phyloP scores from a whole-genome alignment of 768 basidiomycete genomes.

The Amanita inopinata region DNA sequence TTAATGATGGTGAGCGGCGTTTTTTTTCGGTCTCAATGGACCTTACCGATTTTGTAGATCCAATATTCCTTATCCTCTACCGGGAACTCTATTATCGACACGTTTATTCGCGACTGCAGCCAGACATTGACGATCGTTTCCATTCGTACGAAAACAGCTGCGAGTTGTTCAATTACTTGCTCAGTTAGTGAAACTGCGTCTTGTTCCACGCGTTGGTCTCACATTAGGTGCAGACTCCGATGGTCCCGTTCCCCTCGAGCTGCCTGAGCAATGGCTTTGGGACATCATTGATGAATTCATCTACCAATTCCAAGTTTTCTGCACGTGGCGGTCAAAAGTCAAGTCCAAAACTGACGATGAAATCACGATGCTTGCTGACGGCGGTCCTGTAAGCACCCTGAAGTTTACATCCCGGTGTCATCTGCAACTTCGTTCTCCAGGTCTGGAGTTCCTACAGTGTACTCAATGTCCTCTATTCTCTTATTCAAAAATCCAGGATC shows the following conservation, averaged over 20 bases:
- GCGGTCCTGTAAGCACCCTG: constrained; percentile 41
- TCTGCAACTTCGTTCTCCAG: constrained; percentile 27
- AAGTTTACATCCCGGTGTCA: not conserved
- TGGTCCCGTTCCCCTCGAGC: constrained; percentile 83
- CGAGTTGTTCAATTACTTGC: constrained; percentile 94
- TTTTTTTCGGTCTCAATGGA: not conserved
- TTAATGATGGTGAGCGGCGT: constrained; percentile 68
- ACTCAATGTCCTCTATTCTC: constrained; percentile 94
- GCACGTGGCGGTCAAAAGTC: constrained; percentile 80
- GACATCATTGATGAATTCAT: constrained; percentile 97
- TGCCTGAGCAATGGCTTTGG: constrained; percentile 98
- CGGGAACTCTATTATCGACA: constrained; percentile 94
- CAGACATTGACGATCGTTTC: constrained; percentile 95
- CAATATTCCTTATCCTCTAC: constrained; percentile 93
- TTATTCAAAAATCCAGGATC: constrained; percentile 95
- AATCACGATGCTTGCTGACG: constrained; percentile 69
- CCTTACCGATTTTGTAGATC: constrained; percentile 47
- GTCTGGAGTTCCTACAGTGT: constrained; percentile 99
- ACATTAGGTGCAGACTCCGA: constrained; percentile 64
- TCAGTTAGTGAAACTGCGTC: constrained; percentile 48
- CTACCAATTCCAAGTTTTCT: constrained; percentile 97
- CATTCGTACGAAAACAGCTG: constrained; percentile 98
- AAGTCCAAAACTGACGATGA: constrained; percentile 88
- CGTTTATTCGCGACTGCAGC: constrained; percentile 90
- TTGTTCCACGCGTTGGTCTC: not conserved